Base-by-base conservation (phyloP, 225 moss, liverwort and hornwort species). In the Pleurozium schreberi region DNA sequence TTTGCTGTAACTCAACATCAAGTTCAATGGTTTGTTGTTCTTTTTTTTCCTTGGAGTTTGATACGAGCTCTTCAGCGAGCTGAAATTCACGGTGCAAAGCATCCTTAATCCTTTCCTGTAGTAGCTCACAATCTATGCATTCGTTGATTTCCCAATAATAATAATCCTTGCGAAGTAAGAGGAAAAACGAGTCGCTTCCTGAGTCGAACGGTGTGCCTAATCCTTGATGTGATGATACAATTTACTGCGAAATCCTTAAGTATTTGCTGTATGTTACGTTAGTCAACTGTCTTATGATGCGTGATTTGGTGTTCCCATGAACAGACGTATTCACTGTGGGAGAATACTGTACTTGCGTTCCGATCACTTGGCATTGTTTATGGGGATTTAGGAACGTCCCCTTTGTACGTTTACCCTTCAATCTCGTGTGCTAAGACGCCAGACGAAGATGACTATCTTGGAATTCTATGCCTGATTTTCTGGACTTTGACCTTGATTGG, bases 401-500 rank as follows among this genome's bases (percentile, higher is more conserved):
- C 98, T 61, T 85, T 98, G 78, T 97, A 98, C 87, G 98, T 98
- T 28, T 98, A 92, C 89, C 98, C 98, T 65, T 95, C 97, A 18
- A 95, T 98, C 70, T 89, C 93, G 26, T 80, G 93, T 81, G 61
- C 89, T 65, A 73, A 75, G 33, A 90, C 93, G 38, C 95, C 94
- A 36, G 93, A 95, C 34, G 96, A 96, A 89, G 73, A 81, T 19
- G 97, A 96, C 84, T 96, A 92, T 87, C 86, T 98, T 62, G 98
- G 97, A 53, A 96, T 98, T 66, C 90, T 98, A 84, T 96, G 96
- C 92, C 88, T 96, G 77, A 95, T 97, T 61, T 98, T 98, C 52
- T 97, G 97, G 97, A 96, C 98, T 66, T 91, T 97, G 63, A 97
- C 96, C 50, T 89, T 96, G 91, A 94, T 98, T 80, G 98, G 98